Evolutionary conservation across 1,139 yeast genomes (phyloP).

Genomic region (Pichiaceae sp.): DNA sequence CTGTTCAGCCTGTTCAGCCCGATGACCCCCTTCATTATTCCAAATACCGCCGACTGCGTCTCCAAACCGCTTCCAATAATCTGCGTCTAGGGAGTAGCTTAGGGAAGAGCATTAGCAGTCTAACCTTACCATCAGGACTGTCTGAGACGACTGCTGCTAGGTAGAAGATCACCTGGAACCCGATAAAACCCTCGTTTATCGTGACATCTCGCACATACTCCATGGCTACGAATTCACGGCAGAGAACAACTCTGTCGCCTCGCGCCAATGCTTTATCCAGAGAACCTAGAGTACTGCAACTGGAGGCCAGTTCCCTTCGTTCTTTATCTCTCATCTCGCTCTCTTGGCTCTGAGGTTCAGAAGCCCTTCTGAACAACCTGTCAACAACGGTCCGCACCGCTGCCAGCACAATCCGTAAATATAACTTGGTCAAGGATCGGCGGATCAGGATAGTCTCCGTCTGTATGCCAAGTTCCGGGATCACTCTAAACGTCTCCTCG

Average conservation of each 20-base stretch:
- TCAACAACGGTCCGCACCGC: neutral
- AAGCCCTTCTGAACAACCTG: neutral
- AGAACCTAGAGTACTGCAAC: neutral
- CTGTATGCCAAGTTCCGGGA: conserved; percentile 21
- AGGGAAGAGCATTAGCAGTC: conserved; percentile 28
- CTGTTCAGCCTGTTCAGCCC: no score
- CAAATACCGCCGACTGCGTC: conserved; percentile 13
- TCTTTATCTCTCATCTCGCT: neutral
- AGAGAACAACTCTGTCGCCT: conserved; percentile 8
- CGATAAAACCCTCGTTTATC: conserved; percentile 61
- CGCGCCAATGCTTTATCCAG: neutral
- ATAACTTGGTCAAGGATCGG: conserved; percentile 2
- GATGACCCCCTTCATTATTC: no score
- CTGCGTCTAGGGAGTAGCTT: conserved; percentile 20
- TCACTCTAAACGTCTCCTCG: conserved; percentile 18
- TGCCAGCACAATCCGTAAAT: neutral
- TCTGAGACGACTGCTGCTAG: conserved; percentile 44
- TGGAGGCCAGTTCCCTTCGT: no score
- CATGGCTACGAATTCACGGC: conserved; percentile 38
- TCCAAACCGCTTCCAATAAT: conserved; percentile 19
- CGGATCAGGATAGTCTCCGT: conserved; percentile 13
- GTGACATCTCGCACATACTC: conserved; percentile 49
- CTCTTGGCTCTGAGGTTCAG: neutral
- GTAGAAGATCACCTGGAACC: conserved; percentile 54
- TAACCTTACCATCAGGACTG: conserved; percentile 4